Base-by-base conservation (phyloP, 306 rosid genomes). In the Benincasa hispida region DNA sequence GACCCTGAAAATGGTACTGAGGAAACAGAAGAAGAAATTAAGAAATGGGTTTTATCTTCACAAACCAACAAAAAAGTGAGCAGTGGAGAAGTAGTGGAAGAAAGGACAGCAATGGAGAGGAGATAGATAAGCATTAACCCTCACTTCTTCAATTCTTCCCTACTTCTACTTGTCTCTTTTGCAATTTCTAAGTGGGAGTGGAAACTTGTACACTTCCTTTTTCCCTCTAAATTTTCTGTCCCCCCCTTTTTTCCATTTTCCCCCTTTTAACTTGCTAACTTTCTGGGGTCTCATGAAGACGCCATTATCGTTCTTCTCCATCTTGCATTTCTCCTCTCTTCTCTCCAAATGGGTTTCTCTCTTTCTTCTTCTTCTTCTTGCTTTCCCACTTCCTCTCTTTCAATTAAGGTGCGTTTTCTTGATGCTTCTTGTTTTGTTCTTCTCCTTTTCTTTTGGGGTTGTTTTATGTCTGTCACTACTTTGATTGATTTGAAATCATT, bases 331-430 rank as follows among this genome's bases (percentile, higher is more conserved):
- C 83, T 42, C 74, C n/a, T 73, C 77, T 78, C 80, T 79, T 70
- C 88, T 65, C 76, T 86, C 48, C 10, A 45, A 78, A 91, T 91
- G 98, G 73, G 85, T 54, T 68, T 87, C 78, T 75, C 89, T 82
- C 79, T 82, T 79, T 84, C 86, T 78, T 72, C 89, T 79, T 80
- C 82, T 81, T 84, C 89, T 79, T 80, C 82, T 81, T 84, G 81
- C 87, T 30, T 87, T 77, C 70, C 76, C 79, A 84, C 62, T 72
- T 87, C 86, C 78, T 80, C 90, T 37, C 53, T 85, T 58, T 35
- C 88, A 76, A 53, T 82, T 53, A 84, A 91, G 96, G 98, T 91
- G 76, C 74, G 58, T 15, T 62, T 74, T 84, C 75, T 78, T 5
- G 48, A 32, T 11, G 58, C 15, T 78, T 48, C 63, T 27, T 60